Evolutionary conservation across 768 basidiomycete species (phyloP).

Genomic region (Agaricus subrufescens): DNA sequence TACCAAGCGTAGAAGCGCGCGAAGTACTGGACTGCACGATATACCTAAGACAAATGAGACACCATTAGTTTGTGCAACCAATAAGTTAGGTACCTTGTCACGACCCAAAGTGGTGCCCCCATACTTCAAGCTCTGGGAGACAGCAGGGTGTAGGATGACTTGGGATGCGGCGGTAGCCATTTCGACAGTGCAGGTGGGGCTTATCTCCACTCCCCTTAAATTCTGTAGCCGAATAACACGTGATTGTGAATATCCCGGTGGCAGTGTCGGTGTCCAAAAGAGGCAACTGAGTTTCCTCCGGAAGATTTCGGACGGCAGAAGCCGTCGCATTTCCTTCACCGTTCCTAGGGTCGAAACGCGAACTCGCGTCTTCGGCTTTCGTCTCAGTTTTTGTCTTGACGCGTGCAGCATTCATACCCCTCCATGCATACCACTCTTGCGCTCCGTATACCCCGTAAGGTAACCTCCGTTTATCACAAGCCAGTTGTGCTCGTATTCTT

Average conservation of each 20-base stretch:
- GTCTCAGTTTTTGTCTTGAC: background rate
- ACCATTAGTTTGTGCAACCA: background rate
- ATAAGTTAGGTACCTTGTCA: slow-evolving; percentile 65
- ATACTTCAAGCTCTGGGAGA: slow-evolving; percentile 73
- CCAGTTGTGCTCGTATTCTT: slow-evolving; percentile 3
- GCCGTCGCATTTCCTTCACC: slow-evolving; percentile 8
- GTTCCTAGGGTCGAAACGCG: background rate
- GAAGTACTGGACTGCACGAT: slow-evolving; percentile 88
- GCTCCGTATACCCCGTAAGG: slow-evolving; percentile 7
- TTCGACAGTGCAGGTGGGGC: slow-evolving; percentile 10
- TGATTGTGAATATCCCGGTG: slow-evolving; percentile 14
- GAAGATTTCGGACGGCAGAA: slow-evolving; percentile 22
- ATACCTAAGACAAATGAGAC: slow-evolving; percentile 47
- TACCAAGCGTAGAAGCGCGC: slow-evolving; percentile 87
- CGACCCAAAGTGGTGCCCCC: slow-evolving; percentile 79
- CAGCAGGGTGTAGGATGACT: slow-evolving; percentile 78
- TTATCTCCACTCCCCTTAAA: slow-evolving; percentile 8
- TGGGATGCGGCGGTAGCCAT: slow-evolving; percentile 63
- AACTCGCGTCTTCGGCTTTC: background rate
- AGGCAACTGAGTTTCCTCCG: slow-evolving; percentile 2
- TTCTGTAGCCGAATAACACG: slow-evolving; percentile 15
- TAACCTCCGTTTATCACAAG: slow-evolving; percentile 3
- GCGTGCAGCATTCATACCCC: background rate
- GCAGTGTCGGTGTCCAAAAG: background rate
- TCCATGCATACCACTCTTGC: slow-evolving; percentile 8